Base-by-base conservation (phyloP, 2,329 filamentous ascomycete genomes). In the Nemania sp. region DNA sequence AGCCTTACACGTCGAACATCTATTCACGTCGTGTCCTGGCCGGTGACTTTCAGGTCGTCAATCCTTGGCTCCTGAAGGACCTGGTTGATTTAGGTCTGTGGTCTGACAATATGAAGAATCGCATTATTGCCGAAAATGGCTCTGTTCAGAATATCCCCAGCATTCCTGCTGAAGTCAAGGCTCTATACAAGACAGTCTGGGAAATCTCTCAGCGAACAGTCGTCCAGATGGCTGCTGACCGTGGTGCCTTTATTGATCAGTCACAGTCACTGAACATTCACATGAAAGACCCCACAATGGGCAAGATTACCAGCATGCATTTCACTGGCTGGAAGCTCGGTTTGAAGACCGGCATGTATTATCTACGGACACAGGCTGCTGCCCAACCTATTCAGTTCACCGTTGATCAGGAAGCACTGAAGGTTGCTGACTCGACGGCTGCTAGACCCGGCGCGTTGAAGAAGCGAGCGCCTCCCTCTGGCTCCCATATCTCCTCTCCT, bases 71-170 rank as follows among this genome's bases (percentile, higher is more conserved):
- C 65, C 87, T 99, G 63, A 97, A 97, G 84, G 95, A 99, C 72
- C 87, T 99, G 32, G 95, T 99, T 69, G 95, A 99, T 74, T 91
- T 97, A 81, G 95, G 95, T 63, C 84, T 99, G 46, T 99, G 95
- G 95, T 97, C 94, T 49, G 94, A 99, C 79, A 92, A 92, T 81
- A 99, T 99, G 95, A 99, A 99, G 89, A 99, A 99, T 84, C 92
- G 95, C 71, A 99, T 99, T 83, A 99, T 99, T 73, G 90, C 95
- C 59, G 94, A 97, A 65, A 91, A 91, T 68, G 95, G 95, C 68
- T 98, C 94, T 18, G 90, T 99, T 57, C 95, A 98, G 78, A 94
- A 95, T 78, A 94, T 99, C 65, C 91, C 94, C 74, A 98, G 96
- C 79, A 97, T 99, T 65, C 94, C 95, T 13, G 87, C 90, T 34